These are phyloP conservation scores for Dioszegia hungarica DNA, from an alignment of 768 basidiomycete genomes.

Conservation along the genomic window DNA sequence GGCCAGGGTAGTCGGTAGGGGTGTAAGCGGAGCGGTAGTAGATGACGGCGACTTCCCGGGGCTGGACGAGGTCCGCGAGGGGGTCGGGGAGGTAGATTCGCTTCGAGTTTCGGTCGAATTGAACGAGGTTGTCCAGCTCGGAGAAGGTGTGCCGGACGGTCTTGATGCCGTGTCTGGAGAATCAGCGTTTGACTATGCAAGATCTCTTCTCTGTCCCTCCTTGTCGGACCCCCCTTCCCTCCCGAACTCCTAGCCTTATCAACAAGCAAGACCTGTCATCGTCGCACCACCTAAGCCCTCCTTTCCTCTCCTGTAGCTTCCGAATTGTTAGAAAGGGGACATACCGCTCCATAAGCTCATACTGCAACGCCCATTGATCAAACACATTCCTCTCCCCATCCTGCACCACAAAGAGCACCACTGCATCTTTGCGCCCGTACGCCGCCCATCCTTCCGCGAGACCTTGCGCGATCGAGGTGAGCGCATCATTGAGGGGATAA, in stretches of 20 bases:
- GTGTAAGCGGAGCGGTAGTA: conserved; percentile 90
- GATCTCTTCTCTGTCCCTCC: too few species aligned
- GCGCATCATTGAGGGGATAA: conserved; percentile 70
- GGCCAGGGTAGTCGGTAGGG: conserved; percentile 70
- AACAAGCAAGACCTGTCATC: too few species aligned
- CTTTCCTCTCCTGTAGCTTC: too few species aligned
- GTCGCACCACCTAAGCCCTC: too few species aligned
- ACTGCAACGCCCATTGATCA: conserved; percentile 85
- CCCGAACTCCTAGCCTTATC: too few species aligned
- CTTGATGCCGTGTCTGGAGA: conserved; percentile 64
- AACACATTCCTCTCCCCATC: conserved; percentile 86
- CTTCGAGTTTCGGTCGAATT: conserved; percentile 50
- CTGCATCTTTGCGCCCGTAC: conserved; percentile 54
- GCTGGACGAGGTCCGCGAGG: conserved; percentile 48
- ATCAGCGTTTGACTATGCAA: not conserved
- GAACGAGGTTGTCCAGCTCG: conserved; percentile 60
- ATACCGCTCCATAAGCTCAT: conserved; percentile 73
- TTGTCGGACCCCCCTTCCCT: too few species aligned
- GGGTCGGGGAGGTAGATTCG: conserved; percentile 44
- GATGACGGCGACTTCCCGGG: conserved; percentile 69
- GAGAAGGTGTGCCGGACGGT: conserved; percentile 71
- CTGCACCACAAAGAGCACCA: conserved; percentile 83
- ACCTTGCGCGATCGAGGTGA: conserved; percentile 65
- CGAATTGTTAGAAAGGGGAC: too few species aligned
- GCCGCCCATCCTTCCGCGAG: conserved; percentile 73